Percentiles rank a stretch among this genome's conserved stretches.
phyloP scores from a whole-genome alignment of 208 protist genomes.

The Leishmania lainsoni region DNA sequence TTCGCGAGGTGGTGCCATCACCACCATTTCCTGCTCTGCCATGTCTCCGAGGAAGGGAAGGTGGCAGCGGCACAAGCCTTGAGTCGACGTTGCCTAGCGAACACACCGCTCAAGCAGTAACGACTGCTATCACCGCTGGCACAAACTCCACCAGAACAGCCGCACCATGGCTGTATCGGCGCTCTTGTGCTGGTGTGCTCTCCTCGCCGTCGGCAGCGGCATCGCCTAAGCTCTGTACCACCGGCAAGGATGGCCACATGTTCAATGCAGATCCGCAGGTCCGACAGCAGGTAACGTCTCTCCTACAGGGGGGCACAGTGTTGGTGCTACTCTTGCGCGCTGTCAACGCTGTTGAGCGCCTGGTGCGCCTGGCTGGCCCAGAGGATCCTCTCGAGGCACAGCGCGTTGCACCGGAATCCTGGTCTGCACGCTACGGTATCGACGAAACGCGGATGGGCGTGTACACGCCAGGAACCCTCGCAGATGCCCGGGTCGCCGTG shows the following conservation, averaged over 20 bases:
- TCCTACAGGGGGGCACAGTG: slow-evolving; percentile 61
- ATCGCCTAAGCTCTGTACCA: background rate
- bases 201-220: background rate
- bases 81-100: background rate
- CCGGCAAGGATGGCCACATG: slow-evolving; percentile 4
- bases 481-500: slow-evolving; percentile 56
- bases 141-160: background rate
- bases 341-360: slow-evolving; percentile 58
- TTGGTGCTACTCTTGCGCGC: slow-evolving; percentile 59
- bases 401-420: slow-evolving; percentile 40
- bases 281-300: slow-evolving; percentile 42
- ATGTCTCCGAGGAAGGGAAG: background rate
- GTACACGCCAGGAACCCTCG: slow-evolving; percentile 50
- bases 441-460: slow-evolving; percentile 70
- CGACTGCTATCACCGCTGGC: background rate
- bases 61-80: background rate
- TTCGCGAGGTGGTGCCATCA: background rate
- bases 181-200: background rate
- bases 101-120: background rate
- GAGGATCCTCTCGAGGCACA: slow-evolving; percentile 65
- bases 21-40: background rate
- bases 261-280: slow-evolving; percentile 8
- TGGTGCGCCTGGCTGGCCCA: slow-evolving; percentile 66
- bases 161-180: background rate
- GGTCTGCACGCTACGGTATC: slow-evolving; percentile 62